Base-by-base conservation (phyloP, 2,329 filamentous ascomycete species). In the Penicillium sp. region DNA sequence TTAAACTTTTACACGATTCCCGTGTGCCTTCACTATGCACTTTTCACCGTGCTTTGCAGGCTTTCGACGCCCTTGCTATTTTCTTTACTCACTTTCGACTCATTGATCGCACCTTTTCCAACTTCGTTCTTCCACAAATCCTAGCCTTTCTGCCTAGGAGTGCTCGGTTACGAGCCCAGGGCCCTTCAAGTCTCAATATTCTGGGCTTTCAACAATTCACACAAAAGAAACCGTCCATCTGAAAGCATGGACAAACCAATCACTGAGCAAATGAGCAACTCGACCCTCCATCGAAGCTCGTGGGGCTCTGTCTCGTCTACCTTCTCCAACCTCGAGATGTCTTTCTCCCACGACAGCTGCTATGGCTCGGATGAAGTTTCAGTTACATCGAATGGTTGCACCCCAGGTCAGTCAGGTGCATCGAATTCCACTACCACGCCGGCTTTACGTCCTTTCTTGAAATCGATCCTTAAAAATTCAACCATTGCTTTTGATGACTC, bases 331-430 rank as follows among this genome's bases (percentile, higher is more conserved):
- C 65, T 73, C n/a, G 71, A 75, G 30, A 63, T 71, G 33, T 73
- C 72, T 14, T 59, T 73, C 26, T 73, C 71, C 30, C 73, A 73
- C 35, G 73, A 75, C 64, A 75, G 72, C 47, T 73, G 70, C 48
- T 75, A 73, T 61, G 70, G 67, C 45, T 75, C 73, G 12, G 73
- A 75, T 55, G 72, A 73, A 53, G 55, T 71, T 25, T 74, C 73
- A 19, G 62, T 69, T 55, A 61, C 66, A 14, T 72, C 72, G n/a
- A 67, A 62, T 25, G 62, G 62, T 38, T 61, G 68, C 14, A 60
- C 61, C 2, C 58, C 65, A 26, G 56, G 64, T 14, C 59, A 65
- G 19, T 61, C 67, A 40, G 58, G 57, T 53, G 58, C 51, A 22
- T 59, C 66, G n/a, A 63, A 63, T 28, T 59, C 40, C 25, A 41